phyloP scores from a whole-genome alignment of 2,329 filamentous ascomycete species.

The Fusarium sp. region DNA sequence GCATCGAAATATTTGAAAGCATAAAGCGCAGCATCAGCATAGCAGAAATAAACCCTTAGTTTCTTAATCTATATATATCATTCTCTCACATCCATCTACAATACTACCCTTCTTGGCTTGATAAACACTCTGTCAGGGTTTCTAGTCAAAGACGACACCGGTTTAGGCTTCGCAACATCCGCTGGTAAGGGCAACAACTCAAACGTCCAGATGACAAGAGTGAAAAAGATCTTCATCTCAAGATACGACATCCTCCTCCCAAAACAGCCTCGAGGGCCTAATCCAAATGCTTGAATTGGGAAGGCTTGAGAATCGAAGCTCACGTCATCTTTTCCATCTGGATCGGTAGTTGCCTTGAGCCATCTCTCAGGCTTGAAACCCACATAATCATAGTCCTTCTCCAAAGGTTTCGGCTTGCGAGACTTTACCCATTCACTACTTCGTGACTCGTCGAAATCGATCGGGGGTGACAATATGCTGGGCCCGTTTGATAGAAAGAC shows the following conservation, averaged over 20 bases:
- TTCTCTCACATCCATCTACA: neutral
- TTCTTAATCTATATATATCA: neutral
- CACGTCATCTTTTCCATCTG: neutral
- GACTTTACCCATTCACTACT: slow-evolving; percentile 17
- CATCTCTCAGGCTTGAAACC: slow-evolving; percentile 30
- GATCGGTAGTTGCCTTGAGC: neutral
- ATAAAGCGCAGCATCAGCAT: neutral
- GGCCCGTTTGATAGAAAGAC: slow-evolving; percentile 25
- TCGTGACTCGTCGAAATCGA: slow-evolving; percentile 5
- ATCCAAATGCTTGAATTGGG: slow-evolving; percentile 50
- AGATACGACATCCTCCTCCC: slow-evolving; percentile 49
- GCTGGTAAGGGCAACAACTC: slow-evolving; percentile 20
- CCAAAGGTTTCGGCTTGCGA: neutral
- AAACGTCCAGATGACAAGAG: slow-evolving; percentile 47
- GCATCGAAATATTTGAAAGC: neutral
- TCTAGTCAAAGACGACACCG: neutral
- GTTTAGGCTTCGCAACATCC: neutral
- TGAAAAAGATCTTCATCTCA: slow-evolving; percentile 45
- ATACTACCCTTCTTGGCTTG: neutral
- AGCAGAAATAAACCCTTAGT: neutral
- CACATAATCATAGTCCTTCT: neutral
- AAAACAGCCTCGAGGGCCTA: slow-evolving; percentile 53
- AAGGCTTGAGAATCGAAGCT: slow-evolving; percentile 48
- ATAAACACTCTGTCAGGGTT: slow-evolving; percentile 10
- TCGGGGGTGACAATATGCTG: slow-evolving; percentile 9